phyloP scores from a whole-genome alignment of 768 basidiomycete species.

The Lactarius hatsudake region DNA sequence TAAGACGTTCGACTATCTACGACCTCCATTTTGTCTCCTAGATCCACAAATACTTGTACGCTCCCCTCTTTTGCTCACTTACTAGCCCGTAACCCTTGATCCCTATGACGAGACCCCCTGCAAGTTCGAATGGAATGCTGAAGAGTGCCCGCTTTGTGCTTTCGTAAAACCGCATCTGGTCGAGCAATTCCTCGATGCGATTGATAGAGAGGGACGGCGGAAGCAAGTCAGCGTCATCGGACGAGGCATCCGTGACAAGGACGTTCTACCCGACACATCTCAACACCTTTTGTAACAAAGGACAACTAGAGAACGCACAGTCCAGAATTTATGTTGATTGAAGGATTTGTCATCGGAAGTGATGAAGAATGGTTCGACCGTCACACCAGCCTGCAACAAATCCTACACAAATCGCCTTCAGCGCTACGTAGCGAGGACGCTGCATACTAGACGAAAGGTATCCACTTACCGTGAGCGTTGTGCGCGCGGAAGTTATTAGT shows the following conservation, averaged over 20 bases:
- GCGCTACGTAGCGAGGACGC: slow-evolving; percentile 1
- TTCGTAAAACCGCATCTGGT: slow-evolving; percentile 80
- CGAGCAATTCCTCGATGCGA: slow-evolving; percentile 72
- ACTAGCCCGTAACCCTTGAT: slow-evolving; percentile 90
- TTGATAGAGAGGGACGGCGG: slow-evolving; percentile 72
- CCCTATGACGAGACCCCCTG: slow-evolving; percentile 69
- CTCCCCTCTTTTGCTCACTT: slow-evolving; percentile 82
- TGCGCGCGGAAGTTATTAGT: slow-evolving; percentile 64
- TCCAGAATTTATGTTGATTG: slow-evolving; percentile 72
- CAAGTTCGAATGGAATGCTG: slow-evolving; percentile 77
- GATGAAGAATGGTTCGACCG: slow-evolving; percentile 89
- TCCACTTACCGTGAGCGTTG: slow-evolving; percentile 59
- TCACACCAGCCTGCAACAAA: slow-evolving; percentile 71
- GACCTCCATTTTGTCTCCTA: slow-evolving; percentile 74
- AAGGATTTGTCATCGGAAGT: slow-evolving; percentile 65
- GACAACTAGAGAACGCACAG: slow-evolving; percentile 41
- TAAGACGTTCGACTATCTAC: slow-evolving; percentile 68
- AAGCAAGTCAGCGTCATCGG: slow-evolving; percentile 48
- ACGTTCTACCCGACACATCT: slow-evolving; percentile 47
- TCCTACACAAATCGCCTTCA: slow-evolving; percentile 49
- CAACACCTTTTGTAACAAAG: background rate
- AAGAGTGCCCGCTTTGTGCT: slow-evolving; percentile 81
- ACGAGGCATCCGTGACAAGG: slow-evolving; percentile 52
- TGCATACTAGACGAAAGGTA: background rate
- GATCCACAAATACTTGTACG: slow-evolving; percentile 78